Percentiles rank a stretch among this genome's conserved stretches.
Evolutionary conservation across 164 flowering plant genomes (phyloP).

Genomic region (Umbellularia californica): DNA sequence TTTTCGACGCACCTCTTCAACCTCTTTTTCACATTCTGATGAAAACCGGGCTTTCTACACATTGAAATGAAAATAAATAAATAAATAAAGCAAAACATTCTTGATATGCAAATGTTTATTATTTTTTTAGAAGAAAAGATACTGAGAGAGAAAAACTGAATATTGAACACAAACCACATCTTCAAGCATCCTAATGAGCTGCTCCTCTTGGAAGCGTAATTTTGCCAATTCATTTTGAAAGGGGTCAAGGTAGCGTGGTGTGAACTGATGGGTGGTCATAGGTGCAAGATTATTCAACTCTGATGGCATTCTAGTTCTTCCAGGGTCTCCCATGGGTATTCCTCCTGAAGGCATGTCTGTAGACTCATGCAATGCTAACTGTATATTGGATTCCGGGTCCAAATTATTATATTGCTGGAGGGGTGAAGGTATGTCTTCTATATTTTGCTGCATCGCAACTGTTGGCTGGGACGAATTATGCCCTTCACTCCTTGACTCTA

Average conservation of each 20-base stretch:
- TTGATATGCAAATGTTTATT: neutral
- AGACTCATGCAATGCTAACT: neutral
- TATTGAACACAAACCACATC: constrained; percentile 43
- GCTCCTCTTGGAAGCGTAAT: constrained; percentile 40
- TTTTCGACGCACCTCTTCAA: constrained; percentile 54
- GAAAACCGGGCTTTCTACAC: constrained; percentile 49
- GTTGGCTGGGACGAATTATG: neutral
- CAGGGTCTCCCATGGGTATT: constrained; percentile 10
- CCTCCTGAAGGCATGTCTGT: constrained; percentile 8
- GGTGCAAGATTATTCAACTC: constrained; percentile 20
- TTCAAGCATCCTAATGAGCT: constrained; percentile 31
- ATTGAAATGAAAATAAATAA: constrained; percentile 9
- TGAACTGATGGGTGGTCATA: constrained; percentile 15
- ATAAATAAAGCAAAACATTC: neutral
- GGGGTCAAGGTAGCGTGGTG: constrained; percentile 38
- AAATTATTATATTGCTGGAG: constrained; percentile 21
- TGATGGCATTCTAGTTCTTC: constrained; percentile 15
- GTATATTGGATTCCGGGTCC: neutral
- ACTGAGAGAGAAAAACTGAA: neutral
- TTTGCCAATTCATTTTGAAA: constrained; percentile 61
- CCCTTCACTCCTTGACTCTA: neutral
- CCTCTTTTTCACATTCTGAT: constrained; percentile 64
- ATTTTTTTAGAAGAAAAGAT: constrained; percentile 19
- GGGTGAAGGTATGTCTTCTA: constrained; percentile 5
- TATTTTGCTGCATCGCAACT: constrained; percentile 1